phyloP scores from a whole-genome alignment of 805 yeast species.

The Pichia occidentalis region DNA sequence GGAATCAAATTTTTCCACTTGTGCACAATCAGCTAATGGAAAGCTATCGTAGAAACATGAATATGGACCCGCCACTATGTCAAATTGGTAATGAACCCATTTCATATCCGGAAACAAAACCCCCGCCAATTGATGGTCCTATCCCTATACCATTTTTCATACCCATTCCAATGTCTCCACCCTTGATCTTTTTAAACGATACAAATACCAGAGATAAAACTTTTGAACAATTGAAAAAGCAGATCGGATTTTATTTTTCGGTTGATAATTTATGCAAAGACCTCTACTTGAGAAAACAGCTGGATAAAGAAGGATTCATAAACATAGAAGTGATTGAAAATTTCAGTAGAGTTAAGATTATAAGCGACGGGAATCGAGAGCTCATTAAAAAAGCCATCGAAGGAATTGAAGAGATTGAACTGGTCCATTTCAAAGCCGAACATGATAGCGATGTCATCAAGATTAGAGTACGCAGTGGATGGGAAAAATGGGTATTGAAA shows the following conservation, averaged over 20 bases:
- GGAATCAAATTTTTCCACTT: too few relatives aligned
- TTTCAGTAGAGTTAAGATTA: slow-evolving; percentile 65
- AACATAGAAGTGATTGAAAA: slow-evolving; percentile 48
- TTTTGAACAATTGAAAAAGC: slow-evolving; percentile 30
- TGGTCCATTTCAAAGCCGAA: slow-evolving; percentile 23
- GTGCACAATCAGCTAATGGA: too few relatives aligned
- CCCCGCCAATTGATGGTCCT: not conserved
- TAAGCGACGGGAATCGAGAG: slow-evolving; percentile 42
- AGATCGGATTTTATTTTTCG: slow-evolving; percentile 83
- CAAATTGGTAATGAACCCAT: not conserved
- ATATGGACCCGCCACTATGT: not conserved
- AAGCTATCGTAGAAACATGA: too few relatives aligned
- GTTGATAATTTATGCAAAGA: slow-evolving; percentile 82
- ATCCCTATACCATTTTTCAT: not conserved
- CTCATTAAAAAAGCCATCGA: slow-evolving; percentile 27
- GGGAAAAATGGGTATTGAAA: slow-evolving; percentile 66
- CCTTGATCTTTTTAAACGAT: too few relatives aligned
- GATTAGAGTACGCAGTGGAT: slow-evolving; percentile 52
- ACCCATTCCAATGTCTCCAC: too few relatives aligned
- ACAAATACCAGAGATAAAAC: slow-evolving; percentile 12
- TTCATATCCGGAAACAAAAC: not conserved
- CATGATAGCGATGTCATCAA: slow-evolving; percentile 34
- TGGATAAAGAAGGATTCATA: slow-evolving; percentile 69
- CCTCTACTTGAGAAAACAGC: slow-evolving; percentile 65
- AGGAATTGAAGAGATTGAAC: slow-evolving; percentile 24